Percentiles rank a stretch among this genome's conserved stretches.
Conservation (phyloP, 139 green algal genomes). For the Chlamydomonas sphaeroides region DNA sequence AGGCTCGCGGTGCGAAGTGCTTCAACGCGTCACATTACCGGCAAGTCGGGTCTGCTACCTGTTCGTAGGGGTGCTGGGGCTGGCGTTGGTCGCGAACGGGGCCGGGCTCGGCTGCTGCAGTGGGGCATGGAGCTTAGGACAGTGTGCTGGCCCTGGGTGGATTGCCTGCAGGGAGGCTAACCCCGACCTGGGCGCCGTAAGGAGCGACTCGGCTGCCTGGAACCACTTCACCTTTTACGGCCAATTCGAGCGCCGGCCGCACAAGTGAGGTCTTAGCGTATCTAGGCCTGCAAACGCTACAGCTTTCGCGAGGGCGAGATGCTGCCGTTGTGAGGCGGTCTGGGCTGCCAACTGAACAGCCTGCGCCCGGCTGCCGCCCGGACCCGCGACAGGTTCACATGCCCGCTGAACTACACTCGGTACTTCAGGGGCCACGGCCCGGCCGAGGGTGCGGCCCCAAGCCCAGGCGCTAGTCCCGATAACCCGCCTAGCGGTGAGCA, state of each 20-base stretch:
- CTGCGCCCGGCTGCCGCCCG: background rate
- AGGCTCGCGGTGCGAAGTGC: conserved; percentile 62
- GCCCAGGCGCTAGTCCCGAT: no score
- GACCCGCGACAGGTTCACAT: background rate
- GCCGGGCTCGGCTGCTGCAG: no score
- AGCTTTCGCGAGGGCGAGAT: no score
- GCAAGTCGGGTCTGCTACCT: no score
- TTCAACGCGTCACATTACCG: conserved; percentile 74
- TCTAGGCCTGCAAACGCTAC: background rate
- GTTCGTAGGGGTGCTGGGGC: no score
- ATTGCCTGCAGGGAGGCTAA: no score
- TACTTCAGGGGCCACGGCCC: no score
- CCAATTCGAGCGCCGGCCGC: conserved; percentile 75
- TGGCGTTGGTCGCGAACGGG: no score
- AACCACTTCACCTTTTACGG: conserved; percentile 76
- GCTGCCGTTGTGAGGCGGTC: background rate
- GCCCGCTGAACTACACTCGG: conserved; percentile 44
- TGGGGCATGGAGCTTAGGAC: no score
- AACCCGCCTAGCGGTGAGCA: no score
- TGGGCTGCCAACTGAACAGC: background rate
- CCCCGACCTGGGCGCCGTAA: conserved; percentile 54
- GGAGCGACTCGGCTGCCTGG: conserved; percentile 49
- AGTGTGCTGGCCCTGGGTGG: no score
- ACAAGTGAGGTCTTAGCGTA: conserved; percentile 24
- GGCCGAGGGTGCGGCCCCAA: no score